Evolutionary conservation across 176 grass and related monocot genomes (phyloP), one percentile per base, ranked within the genome.

Genomic region (Chloris gayana): DNA sequence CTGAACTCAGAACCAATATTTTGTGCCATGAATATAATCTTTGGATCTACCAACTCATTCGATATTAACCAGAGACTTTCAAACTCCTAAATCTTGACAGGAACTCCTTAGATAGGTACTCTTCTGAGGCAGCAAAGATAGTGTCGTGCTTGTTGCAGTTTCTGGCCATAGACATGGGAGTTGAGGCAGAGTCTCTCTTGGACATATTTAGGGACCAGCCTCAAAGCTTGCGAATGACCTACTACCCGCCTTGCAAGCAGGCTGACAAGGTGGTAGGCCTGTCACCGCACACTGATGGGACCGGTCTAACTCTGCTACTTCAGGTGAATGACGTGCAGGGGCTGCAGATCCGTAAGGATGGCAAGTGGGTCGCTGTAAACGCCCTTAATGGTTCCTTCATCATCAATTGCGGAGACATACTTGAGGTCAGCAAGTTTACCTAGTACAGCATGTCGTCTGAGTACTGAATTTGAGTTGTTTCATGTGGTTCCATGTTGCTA

Each of bases 261-360:
- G 42, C 75, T 11, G 63, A 67, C 51, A 61, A 87, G 14, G 87
- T 92, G 41, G 37, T 92, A 9, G 90, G 90, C 33, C 61, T 92
- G n/a, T 89, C 86, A 17, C 90, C 90, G 30, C 90, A 92, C 64
- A 83, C 90, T 22, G 86, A 92, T 81, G 90, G 29, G 10, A 61
- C 18, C 21, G 68, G 37, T 7, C 10, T 88, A 2, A 58, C 86
- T 7, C 44, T 92, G 24, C 68, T 89, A 39, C 75, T 86, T 10
- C 62, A 86, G 42, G 69, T 88, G 15, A 80, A 72, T 30, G 58
- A 89, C 17, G 74, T 89, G 50, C 67, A 80, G 37, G 86, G 90
- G 3, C 32, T 92, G 54, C 86, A 92, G 42, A 89, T 88, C 70
- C 86, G 79, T 29, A 86, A 19, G 30, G 67, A 88, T 38, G 78